Percentiles rank a stretch among this genome's conserved stretches.
Evolutionary conservation across 768 basidiomycete species (phyloP).

Genomic region (Amanita pseudoporphyria): DNA sequence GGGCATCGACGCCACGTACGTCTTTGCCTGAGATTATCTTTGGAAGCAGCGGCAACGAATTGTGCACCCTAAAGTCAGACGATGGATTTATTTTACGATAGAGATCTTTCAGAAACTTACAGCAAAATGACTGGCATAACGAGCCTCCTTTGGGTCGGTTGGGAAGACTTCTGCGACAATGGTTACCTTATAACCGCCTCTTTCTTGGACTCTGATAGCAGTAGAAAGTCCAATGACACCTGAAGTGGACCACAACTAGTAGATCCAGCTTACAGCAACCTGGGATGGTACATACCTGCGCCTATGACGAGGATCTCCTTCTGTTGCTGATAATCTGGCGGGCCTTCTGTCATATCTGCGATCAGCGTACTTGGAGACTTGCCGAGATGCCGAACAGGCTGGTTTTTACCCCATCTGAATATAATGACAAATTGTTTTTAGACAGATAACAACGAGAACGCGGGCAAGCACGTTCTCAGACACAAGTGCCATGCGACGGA

Average conservation of each 20-base stretch:
- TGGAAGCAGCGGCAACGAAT: slow-evolving; percentile 49
- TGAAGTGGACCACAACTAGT: slow-evolving; percentile 17
- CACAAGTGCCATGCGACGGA: too few species aligned
- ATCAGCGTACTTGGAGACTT: too few species aligned
- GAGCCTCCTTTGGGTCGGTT: slow-evolving; percentile 53
- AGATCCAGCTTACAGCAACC: background rate
- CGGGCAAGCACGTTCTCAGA: too few species aligned
- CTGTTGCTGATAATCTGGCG: background rate
- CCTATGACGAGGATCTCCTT: slow-evolving; percentile 23
- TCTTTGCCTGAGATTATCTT: slow-evolving; percentile 16
- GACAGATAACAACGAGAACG: too few species aligned
- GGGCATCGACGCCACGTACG: background rate
- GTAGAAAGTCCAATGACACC: slow-evolving; percentile 74
- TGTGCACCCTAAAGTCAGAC: slow-evolving; percentile 55
- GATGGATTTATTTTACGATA: background rate
- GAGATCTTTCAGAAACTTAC: slow-evolving; percentile 27
- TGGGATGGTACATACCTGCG: slow-evolving; percentile 17
- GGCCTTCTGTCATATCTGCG: too few species aligned
- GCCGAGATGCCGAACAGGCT: too few species aligned
- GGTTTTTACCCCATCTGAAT: too few species aligned
- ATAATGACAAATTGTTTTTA: too few species aligned
- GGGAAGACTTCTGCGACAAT: slow-evolving; percentile 64
- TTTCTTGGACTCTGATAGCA: slow-evolving; percentile 57
- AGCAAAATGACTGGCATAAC: slow-evolving; percentile 77
- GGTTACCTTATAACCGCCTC: slow-evolving; percentile 49